These are phyloP conservation scores for Geotrichum ghanense DNA, from an alignment of 805 yeast species.

Conservation along the genomic window DNA sequence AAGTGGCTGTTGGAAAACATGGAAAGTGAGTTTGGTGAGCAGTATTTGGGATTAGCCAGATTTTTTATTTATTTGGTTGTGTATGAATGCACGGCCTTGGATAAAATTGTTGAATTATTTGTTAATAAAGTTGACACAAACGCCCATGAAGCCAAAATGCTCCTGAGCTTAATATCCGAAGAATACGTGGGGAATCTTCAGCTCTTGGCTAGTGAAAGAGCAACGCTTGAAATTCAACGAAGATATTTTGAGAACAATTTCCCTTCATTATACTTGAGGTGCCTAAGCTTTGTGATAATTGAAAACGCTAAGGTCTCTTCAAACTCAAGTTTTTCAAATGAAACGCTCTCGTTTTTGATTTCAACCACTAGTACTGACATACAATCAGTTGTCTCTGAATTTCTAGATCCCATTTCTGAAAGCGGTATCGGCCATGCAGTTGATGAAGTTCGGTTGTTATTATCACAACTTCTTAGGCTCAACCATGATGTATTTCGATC, in stretches of 20 bases:
- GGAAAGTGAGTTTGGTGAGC: conserved; percentile 18
- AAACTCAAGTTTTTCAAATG: background rate
- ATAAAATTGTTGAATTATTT: conserved; percentile 15
- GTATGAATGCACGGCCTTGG: conserved; percentile 28
- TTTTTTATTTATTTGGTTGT: conserved; percentile 29
- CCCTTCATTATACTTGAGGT: conserved; percentile 5
- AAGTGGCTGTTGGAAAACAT: conserved; percentile 22
- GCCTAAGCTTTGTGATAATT: conserved; percentile 9
- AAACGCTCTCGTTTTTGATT: conserved; percentile 7
- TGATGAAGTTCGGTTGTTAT: background rate
- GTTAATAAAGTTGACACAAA: background rate
- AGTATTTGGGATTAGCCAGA: conserved; percentile 27
- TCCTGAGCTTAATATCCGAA: conserved; percentile 13
- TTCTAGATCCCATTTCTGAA: conserved; percentile 12
- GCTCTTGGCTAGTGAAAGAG: conserved; percentile 12
- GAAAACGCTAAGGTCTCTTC: conserved; percentile 7
- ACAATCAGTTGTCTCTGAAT: conserved; percentile 4
- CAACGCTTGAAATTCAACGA: conserved; percentile 16
- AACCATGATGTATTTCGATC: background rate
- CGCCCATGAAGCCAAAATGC: conserved; percentile 23
- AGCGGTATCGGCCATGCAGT: conserved; percentile 1
- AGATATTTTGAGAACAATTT: conserved; percentile 9
- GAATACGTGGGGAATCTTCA: conserved; percentile 3
- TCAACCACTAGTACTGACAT: conserved; percentile 6
- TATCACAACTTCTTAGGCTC: background rate